Percentiles rank a stretch among this genome's conserved stretches.
Evolutionary conservation across 495 filamentous ascomycete species (phyloP).

Genomic region (Tuber magnatum): DNA sequence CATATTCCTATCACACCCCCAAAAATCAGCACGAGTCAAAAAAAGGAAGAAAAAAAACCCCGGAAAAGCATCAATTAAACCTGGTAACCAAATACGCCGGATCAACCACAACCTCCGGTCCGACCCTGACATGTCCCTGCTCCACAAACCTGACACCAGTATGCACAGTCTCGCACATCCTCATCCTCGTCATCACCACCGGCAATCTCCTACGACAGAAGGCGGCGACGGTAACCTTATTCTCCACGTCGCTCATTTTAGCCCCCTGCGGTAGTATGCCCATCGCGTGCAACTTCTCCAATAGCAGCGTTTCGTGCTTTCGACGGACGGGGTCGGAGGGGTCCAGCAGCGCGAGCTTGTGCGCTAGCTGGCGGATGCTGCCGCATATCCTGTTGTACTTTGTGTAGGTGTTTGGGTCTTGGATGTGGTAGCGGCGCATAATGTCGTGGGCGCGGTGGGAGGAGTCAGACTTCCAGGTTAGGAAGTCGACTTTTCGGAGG

Average conservation of each 20-base stretch:
- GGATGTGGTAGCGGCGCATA: constrained; percentile 77
- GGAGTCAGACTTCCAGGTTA: constrained; percentile 83
- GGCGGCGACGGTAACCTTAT: constrained; percentile 74
- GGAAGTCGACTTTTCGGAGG: constrained; percentile 90
- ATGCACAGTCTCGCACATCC: constrained; percentile 83
- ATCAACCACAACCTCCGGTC: constrained; percentile 83
- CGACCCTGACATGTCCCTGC: constrained; percentile 91
- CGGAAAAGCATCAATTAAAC: constrained; percentile 15
- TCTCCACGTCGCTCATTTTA: constrained; percentile 76
- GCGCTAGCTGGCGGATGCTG: constrained; percentile 76
- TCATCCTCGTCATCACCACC: constrained; percentile 77
- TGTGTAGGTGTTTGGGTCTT: constrained; percentile 73
- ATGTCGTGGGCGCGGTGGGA: constrained; percentile 74
- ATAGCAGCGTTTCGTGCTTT: constrained; percentile 71
- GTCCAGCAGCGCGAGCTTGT: constrained; percentile 71
- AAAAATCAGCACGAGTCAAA: constrained; percentile 21
- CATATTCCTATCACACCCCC: constrained; percentile 56
- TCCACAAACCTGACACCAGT: constrained; percentile 80
- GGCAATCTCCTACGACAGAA: constrained; percentile 73
- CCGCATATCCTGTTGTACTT: constrained; percentile 87
- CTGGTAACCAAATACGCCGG: constrained; percentile 67
- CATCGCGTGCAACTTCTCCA: constrained; percentile 87
- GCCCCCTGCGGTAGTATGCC: constrained; percentile 65
- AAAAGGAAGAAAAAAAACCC: too few species aligned
- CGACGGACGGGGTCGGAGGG: constrained; percentile 65